Evolutionary conservation across 2,329 filamentous ascomycete species (phyloP), one percentile per base, ranked within the genome.

Genomic region (Pyrenophora seminiperda): DNA sequence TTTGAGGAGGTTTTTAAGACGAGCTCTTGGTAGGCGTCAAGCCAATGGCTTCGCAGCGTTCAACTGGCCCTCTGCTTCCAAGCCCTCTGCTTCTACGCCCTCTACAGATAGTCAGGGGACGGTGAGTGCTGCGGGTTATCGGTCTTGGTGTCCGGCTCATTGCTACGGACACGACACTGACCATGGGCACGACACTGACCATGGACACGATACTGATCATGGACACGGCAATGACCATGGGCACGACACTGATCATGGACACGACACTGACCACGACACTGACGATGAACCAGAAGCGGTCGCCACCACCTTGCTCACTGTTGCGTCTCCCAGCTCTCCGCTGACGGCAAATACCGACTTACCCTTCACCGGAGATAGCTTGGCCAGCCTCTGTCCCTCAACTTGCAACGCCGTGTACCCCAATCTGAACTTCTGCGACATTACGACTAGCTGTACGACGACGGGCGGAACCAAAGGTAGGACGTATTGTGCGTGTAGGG

Each of bases 401-500:
- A 50, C 51, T 1, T 70, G 67, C 59, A 53, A 66, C 37, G 60
- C 64, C 0, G 62, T 61, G 51, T 51, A 65, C 41, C 61, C 64
- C 7, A 39, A 49, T 0, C 36, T 51, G 31, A 68, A 67, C 52
- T 59, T 59, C 48, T 70, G 65, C 54, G 64, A 66, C 42, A 50
- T 51, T 33, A 59, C 61, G 2, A 62, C 63, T 0, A 52, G 58
- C 24, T 68, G 66, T 46, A 44, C 54, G 0, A 65, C 62, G 0
- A 59, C 59, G 9, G 61, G 62, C 4, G 63, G 59, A 4, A 5
- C 2, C 13, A 6, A 33, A 7, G 56, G 48, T 44, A 61, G 61
- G 24, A 61, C 65, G 54, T 65, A 66, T 51, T 68, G 67, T 34
- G 62, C 62, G 3, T 70, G 66, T 56, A 44, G 63, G 15, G 65